Evolutionary conservation across 2,329 filamentous ascomycete genomes (phyloP).

Genomic region (Cryphonectria parasitica): DNA sequence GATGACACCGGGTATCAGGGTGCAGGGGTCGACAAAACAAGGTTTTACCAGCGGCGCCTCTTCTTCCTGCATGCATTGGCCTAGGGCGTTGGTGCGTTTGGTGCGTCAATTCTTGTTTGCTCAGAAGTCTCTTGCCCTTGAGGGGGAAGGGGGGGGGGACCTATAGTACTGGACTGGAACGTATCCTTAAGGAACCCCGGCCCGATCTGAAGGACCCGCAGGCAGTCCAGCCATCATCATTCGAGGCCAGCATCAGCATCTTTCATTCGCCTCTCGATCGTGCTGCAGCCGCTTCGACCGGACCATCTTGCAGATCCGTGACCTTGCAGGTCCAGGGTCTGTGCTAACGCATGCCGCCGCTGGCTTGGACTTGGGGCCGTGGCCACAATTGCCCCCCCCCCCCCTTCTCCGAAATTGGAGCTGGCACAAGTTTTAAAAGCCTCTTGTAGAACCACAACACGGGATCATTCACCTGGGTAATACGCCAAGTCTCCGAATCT

Average conservation of each 20-base stretch:
- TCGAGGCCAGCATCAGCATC: constrained; percentile 1
- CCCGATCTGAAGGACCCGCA: constrained; percentile 24
- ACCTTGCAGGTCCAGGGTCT: constrained; percentile 5
- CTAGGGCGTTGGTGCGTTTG: background rate
- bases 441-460: background rate
- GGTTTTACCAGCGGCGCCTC: constrained; percentile 14
- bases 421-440: background rate
- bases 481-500: constrained; percentile 22
- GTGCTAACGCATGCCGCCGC: background rate
- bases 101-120: background rate
- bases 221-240: constrained; percentile 7
- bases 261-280: constrained; percentile 11
- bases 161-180: background rate
- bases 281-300: constrained; percentile 9
- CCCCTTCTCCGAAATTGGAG: background rate
- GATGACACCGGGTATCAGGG: constrained; percentile 15
- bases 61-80: background rate
- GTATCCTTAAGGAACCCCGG: background rate
- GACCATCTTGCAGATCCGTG: constrained; percentile 10
- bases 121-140: background rate
- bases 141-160: no score
- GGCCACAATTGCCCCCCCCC: background rate
- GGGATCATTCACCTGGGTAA: constrained; percentile 12
- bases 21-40: constrained; percentile 9
- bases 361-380: background rate